Base-by-base conservation (phyloP, 768 basidiomycete species). In the Mycena chlorophos region DNA sequence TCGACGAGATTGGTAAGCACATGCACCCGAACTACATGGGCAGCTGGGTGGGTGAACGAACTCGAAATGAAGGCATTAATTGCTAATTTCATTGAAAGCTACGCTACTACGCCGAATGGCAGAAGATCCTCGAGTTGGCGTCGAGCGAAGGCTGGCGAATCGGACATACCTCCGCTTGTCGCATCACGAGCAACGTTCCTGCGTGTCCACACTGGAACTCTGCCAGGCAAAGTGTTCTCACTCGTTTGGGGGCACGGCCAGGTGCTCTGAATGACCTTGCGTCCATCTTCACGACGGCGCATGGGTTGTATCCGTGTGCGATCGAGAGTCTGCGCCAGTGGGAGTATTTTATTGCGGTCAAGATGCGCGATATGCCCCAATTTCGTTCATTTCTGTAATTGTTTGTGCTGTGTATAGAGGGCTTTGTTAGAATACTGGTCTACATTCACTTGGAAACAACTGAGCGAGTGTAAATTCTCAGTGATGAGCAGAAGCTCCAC, bases 251-350 rank as follows among this genome's bases (percentile, higher is more conserved):
- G 5, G 53, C 60, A 3, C 25, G 38, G 10, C 60, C 60, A 5
- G 60, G 60, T 43, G 50, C 56, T 3, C 56, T 61, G 42, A 57
- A 54, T 17, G 56, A 61, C 49, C 53, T 57, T 20, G 31, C 56
- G 10, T 51, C 38, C 46, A 55, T 61, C 31, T 61, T 61, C 43
- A 57, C 60, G 14, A 61, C 53, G 5, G 60, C 60, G 29, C 60
- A 57, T 16, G 60, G 60, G 14, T 31, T 61, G n/a, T 61, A 61
- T 52, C 60, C 60, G 0, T 61, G 60, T 34, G 60, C 56, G 4
- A 61, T 57, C 30, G 60, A 61, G 34, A 57, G 56, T 40, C 34
- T 61, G 52, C 56, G 60, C 3, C 60, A 61, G 34, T 61, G 60
- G 60, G 60, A 61, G 19, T 61, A 54, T 19, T 61, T 61, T 19